Evolutionary conservation across 1,284 basidiomycete species (phyloP).

Genomic region (Malassezia pachydermatis): DNA sequence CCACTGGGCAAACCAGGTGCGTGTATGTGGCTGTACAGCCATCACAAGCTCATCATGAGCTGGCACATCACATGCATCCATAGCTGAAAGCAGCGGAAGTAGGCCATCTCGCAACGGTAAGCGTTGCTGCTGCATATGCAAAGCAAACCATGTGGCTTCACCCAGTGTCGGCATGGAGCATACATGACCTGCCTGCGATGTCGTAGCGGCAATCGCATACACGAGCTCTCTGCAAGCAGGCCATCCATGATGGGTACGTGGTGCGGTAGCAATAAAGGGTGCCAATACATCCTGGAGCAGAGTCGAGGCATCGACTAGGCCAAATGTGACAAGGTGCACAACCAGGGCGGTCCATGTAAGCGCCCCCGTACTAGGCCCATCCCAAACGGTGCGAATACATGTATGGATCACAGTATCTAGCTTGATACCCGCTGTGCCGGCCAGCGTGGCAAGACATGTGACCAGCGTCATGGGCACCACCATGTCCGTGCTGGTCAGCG

Average conservation of each 20-base stretch:
- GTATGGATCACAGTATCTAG: constrained; percentile 1
- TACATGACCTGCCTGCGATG: background rate
- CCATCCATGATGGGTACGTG: background rate
- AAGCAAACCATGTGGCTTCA: constrained; percentile 6
- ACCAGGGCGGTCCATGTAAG: constrained; percentile 10
- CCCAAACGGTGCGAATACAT: constrained; percentile 9
- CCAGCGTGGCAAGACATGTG: constrained; percentile 4
- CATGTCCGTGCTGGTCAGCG: background rate
- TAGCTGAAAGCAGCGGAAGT: constrained; percentile 7
- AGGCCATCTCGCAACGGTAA: background rate
- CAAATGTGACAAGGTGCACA: background rate
- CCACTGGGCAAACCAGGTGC: constrained; percentile 6
- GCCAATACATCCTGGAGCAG: constrained; percentile 6
- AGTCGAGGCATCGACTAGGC: constrained; percentile 1
- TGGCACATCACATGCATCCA: constrained; percentile 3
- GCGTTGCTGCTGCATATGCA: background rate
- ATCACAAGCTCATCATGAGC: too few relatives aligned
- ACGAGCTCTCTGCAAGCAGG: constrained; percentile 2
- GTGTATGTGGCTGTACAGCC: too few relatives aligned
- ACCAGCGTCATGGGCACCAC: background rate
- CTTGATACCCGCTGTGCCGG: constrained; percentile 10
- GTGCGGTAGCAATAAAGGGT: constrained; percentile 1
- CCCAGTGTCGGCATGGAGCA: constrained; percentile 1
- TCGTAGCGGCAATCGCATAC: constrained; percentile 3
- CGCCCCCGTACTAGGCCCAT: background rate